Evolutionary conservation across 169 alveolate genomes (phyloP).

Genomic region (Cryptosporidium bovis): DNA sequence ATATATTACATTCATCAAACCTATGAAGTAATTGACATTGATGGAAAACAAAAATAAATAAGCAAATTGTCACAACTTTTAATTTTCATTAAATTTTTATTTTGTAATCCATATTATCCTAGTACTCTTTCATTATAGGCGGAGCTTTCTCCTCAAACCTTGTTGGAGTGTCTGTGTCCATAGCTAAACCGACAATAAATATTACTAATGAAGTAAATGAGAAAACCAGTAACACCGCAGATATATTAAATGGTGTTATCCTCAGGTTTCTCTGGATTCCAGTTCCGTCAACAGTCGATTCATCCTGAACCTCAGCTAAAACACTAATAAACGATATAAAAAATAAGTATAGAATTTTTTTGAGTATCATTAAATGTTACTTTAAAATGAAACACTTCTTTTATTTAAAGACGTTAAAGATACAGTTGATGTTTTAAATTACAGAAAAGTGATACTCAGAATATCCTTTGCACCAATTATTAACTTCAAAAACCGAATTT

Average conservation of each 20-base stretch:
- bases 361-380: not conserved
- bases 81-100: not conserved
- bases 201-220: slow-evolving; percentile 36
- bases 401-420: no score
- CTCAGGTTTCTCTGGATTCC: slow-evolving; percentile 17
- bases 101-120: not conserved
- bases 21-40: not conserved
- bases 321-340: not conserved
- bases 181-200: slow-evolving; percentile 39
- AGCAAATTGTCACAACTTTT: not conserved
- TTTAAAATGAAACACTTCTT: no score
- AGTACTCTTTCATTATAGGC: slow-evolving; percentile 72
- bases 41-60: not conserved
- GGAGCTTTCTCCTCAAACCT: slow-evolving; percentile 72
- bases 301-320: slow-evolving; percentile 9
- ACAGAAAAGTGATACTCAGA: no score
- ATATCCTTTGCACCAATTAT: no score
- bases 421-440: no score
- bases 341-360: not conserved
- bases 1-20: not conserved
- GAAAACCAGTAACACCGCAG: slow-evolving; percentile 38
- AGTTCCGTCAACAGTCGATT: not conserved
- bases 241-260: slow-evolving; percentile 55
- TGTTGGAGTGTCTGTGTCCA: slow-evolving; percentile 68
- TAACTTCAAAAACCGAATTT: no score